Evolutionary conservation across 2,329 filamentous ascomycete genomes (phyloP), one percentile per base, ranked within the genome.

Genomic region (Periconia sp.): DNA sequence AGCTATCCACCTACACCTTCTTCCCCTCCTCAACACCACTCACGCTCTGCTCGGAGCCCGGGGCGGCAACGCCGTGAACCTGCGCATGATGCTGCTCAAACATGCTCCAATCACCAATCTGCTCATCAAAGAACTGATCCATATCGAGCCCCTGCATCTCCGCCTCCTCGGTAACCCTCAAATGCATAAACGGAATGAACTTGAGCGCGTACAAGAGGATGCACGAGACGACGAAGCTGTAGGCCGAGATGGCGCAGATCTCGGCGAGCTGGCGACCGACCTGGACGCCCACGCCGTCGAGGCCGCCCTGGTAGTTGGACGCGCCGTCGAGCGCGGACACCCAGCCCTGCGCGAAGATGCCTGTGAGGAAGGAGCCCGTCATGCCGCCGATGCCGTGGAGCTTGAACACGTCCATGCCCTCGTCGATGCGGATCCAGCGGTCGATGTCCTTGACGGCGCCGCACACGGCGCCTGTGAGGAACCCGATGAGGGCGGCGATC

Each of bases 401-500:
- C 63, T 82, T 84, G 75, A 85, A 85, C 41, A 85, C 81, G 56
- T 85, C 81, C 64, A 85, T 79, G 11, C 81, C 80, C 56, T 85
- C 82, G 58, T 85, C 82, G 54, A 84, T 81, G 53, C 70, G 70
- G 30, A 84, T 64, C 78, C 80, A 82, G 23, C 79, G 74, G 62
- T 84, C 82, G 54, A 84, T 60, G 55, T 83, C 70, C 54, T 82
- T 76, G 40, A 79, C 72, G 1, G 73, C 64, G 9, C 79, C 75
- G 66, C 82, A 84, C 20, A 81, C 72, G 8, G 79, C 74, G 9
- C 76, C 78, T 3, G 82, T 84, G 31, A 85, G 58, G 72, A 84
- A 82, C 6, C 82, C 82, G 58, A 85, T 83, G 23, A 81, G 71
- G 1, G 79, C 81, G 15, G 80, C 81, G 33, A 81, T 74, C 81